phyloP scores from a whole-genome alignment of 2,329 filamentous ascomycete species.

The Geoglossum cookeanum region DNA sequence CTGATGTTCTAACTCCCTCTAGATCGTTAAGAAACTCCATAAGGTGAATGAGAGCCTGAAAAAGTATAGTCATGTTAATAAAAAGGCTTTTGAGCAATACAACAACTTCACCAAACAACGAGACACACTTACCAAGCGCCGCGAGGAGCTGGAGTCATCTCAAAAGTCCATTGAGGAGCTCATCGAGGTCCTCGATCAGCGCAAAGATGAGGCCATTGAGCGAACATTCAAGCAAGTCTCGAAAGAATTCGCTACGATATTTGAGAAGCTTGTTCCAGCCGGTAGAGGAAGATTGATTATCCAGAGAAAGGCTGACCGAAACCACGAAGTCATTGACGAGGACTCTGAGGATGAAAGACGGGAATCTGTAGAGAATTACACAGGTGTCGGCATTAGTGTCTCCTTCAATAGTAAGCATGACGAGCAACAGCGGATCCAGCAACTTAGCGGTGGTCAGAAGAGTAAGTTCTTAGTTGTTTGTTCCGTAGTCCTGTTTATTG shows the following conservation, averaged over 20 bases:
- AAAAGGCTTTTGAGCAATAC: slow-evolving; percentile 98
- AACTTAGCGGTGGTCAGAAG: slow-evolving; percentile 93
- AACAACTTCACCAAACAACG: slow-evolving; percentile 90
- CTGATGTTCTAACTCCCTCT: slow-evolving; percentile 9
- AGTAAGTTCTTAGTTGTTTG: slow-evolving; percentile 36
- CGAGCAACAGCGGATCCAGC: slow-evolving; percentile 93
- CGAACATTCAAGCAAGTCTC: slow-evolving; percentile 97
- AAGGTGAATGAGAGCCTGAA: slow-evolving; percentile 86
- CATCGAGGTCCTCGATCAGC: slow-evolving; percentile 77
- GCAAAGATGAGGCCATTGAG: slow-evolving; percentile 95
- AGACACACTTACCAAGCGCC: slow-evolving; percentile 65
- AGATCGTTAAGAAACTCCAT: slow-evolving; percentile 47
- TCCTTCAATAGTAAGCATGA: slow-evolving; percentile 98
- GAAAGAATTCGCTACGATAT: slow-evolving; percentile 78
- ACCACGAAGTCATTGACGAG: slow-evolving; percentile 39
- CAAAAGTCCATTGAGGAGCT: slow-evolving; percentile 80
- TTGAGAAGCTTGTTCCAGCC: slow-evolving; percentile 85
- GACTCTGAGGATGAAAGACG: slow-evolving; percentile 34
- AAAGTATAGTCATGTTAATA: slow-evolving; percentile 96
- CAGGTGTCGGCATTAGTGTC: slow-evolving; percentile 87
- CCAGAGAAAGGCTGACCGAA: slow-evolving; percentile 67
- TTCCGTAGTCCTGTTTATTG: not conserved
- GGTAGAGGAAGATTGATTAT: slow-evolving; percentile 85
- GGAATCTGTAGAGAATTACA: slow-evolving; percentile 73
- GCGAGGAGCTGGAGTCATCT: slow-evolving; percentile 70